Conservation (phyloP, 345 rosid species). For the Diplotaxis tenuifolia region DNA sequence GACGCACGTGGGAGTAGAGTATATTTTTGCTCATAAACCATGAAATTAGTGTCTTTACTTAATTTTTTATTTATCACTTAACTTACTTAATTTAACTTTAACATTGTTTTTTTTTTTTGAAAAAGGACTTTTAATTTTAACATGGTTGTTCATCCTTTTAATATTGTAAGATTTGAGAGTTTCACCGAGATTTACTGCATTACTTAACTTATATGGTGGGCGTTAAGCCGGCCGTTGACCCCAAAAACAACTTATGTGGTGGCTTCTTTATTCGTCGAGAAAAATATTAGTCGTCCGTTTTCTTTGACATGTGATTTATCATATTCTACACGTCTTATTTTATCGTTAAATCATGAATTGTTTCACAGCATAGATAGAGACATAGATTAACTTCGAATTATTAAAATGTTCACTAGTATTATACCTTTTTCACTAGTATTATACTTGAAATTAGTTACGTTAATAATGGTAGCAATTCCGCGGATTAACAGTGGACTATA, state of each 20-base stretch:
- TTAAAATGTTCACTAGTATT: not conserved
- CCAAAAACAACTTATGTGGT: not conserved
- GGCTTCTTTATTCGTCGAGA: not conserved
- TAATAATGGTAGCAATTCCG: not conserved
- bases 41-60: slow-evolving; percentile 14
- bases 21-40: slow-evolving; percentile 5
- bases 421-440: not conserved
- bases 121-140: too few species aligned
- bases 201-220: not conserved
- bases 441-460: not conserved
- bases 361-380: not conserved
- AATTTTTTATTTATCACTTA: too few species aligned
- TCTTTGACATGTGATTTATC: not conserved
- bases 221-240: slow-evolving; percentile 1
- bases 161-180: too few species aligned
- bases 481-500: not conserved
- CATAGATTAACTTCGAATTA: not conserved
- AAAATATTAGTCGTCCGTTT: not conserved
- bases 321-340: not conserved
- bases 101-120: too few species aligned
- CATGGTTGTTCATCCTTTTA: too few species aligned
- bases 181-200: not conserved
- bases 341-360: not conserved
- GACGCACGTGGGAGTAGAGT: slow-evolving; percentile 47
- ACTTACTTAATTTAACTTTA: too few species aligned